phyloP scores from a whole-genome alignment of 148 eudicot genomes.

The Agrostemma githago region DNA sequence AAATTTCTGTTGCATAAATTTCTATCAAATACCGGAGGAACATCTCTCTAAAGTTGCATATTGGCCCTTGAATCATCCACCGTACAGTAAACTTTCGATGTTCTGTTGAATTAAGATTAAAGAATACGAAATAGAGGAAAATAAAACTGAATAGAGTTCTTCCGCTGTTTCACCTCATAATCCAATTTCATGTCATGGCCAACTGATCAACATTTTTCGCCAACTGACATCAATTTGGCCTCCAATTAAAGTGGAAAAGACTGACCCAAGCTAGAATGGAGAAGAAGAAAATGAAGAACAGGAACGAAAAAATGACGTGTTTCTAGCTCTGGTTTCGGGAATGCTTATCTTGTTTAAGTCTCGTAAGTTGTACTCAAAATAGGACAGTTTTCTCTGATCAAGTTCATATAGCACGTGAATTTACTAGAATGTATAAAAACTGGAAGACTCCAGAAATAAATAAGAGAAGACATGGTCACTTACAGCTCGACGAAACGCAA shows the following conservation, averaged over 20 bases:
- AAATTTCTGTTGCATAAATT: no score
- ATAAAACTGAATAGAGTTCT: no score
- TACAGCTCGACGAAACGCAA: conserved; percentile 94
- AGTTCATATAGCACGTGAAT: neutral
- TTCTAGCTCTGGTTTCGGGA: neutral
- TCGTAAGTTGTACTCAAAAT: neutral
- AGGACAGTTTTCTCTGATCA: neutral
- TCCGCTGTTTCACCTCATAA: no score
- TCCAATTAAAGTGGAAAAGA: neutral
- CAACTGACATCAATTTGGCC: no score
- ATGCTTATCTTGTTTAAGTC: neutral
- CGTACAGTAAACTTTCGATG: no score
- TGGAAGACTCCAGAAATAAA: neutral
- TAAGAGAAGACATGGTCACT: conserved; percentile 25
- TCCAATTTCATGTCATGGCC: no score
- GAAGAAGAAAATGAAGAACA: neutral
- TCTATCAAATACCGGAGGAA: no score
- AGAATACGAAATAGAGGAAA: no score
- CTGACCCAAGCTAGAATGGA: neutral
- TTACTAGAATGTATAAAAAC: neutral
- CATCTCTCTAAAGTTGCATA: no score
- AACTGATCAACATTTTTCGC: no score
- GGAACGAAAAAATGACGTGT: neutral
- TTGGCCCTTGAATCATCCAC: no score
- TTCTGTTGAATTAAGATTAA: no score